Percentiles rank a stretch among this genome's conserved stretches.
phyloP scores from a whole-genome alignment of 495 filamentous ascomycete genomes.

The Cenococcum geophilum region DNA sequence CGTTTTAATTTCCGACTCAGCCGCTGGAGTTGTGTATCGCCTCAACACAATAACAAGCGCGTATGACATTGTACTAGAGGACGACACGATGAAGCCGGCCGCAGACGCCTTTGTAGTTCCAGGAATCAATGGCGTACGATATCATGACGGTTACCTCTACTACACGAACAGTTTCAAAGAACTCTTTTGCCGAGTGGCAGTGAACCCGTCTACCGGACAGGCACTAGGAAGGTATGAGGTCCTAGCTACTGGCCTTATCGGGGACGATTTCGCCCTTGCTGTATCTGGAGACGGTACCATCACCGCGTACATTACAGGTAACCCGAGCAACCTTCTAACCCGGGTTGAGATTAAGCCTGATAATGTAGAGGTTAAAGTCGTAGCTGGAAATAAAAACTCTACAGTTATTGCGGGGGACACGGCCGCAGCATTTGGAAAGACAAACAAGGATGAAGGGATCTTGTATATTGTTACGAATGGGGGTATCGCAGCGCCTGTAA shows the following conservation, averaged over 20 bases:
- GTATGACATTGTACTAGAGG: background rate
- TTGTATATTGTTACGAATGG: background rate
- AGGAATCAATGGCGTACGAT: background rate
- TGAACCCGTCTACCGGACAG: background rate
- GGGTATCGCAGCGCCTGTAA: too few relatives aligned
- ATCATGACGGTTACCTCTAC: background rate
- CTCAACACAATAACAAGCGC: background rate
- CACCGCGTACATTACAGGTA: background rate
- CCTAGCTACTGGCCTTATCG: background rate
- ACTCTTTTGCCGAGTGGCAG: background rate
- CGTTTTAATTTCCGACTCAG: background rate
- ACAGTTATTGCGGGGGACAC: background rate
- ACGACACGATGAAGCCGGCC: background rate
- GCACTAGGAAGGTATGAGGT: background rate
- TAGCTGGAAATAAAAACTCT: background rate
- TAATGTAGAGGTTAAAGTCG: background rate
- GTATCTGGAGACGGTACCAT: background rate
- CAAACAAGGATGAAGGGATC: background rate
- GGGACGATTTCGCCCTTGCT: background rate
- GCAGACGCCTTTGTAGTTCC: background rate
- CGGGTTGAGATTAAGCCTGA: background rate
- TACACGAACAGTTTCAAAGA: background rate
- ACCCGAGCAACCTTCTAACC: background rate
- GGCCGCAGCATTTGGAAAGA: background rate
- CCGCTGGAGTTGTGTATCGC: background rate